A percentile compares a stretch with the other conserved stretches of the same genome.
These are phyloP conservation scores for Leccinum olivaceopallidum DNA, from an alignment of 768 basidiomycete genomes.

Conservation along the genomic window DNA sequence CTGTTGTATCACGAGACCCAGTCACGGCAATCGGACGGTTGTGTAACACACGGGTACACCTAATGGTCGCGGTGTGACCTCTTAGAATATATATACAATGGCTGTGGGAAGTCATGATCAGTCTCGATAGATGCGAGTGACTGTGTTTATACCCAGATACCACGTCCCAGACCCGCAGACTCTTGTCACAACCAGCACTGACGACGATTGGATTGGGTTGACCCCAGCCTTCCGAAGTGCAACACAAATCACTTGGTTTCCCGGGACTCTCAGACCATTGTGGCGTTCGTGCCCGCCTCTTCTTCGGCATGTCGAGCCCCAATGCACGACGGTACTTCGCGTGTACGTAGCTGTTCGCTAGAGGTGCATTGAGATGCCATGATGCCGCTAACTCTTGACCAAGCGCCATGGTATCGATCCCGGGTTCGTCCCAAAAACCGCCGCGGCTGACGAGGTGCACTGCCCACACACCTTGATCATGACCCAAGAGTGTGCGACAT, in stretches of 20 bases:
- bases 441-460: constrained; percentile 75
- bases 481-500: constrained; percentile 76
- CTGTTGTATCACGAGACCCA: constrained; percentile 82
- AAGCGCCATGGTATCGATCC: constrained; percentile 5
- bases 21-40: constrained; percentile 87
- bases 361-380: constrained; percentile 1
- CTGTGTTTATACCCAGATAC: constrained; percentile 64
- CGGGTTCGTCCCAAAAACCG: constrained; percentile 41
- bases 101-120: constrained; percentile 27
- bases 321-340: constrained; percentile 47
- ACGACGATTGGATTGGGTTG: constrained; percentile 81
- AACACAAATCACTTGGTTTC: constrained; percentile 54
- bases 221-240: constrained; percentile 86
- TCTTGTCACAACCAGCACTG: constrained; percentile 91
- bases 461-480: constrained; percentile 91
- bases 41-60: constrained; percentile 87
- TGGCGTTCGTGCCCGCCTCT: constrained; percentile 23
- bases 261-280: constrained; percentile 20
- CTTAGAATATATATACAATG: constrained; percentile 75
- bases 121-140: background rate
- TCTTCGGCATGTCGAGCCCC: constrained; percentile 40
- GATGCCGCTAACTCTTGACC: constrained; percentile 9
- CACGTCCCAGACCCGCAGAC: constrained; percentile 91
- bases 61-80: constrained; percentile 89
- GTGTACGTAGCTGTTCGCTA: constrained; percentile 29